These are phyloP conservation scores for Fraxinus floribunda DNA, from an alignment of 305 asterid species.

Conservation along the genomic window DNA sequence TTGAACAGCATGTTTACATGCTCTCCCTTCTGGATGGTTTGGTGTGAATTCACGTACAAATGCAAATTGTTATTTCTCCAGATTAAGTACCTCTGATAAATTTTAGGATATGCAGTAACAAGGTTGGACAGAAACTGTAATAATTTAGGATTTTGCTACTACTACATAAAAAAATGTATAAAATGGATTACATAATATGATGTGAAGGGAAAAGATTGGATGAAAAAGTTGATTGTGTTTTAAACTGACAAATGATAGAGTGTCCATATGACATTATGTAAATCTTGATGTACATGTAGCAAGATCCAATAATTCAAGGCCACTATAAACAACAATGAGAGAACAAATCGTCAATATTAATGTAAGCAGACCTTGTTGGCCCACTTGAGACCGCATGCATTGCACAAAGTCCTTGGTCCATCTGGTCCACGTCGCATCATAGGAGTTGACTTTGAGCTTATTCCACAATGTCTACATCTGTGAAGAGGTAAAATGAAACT, in stretches of 20 bases:
- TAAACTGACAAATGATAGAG: too few relatives aligned
- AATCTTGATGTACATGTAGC: too few relatives aligned
- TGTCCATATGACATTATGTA: too few relatives aligned
- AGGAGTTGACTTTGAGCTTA: slow-evolving; percentile 81
- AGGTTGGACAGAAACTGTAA: background rate
- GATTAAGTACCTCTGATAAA: background rate
- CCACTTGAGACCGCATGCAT: slow-evolving; percentile 97
- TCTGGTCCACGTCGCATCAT: slow-evolving; percentile 99
- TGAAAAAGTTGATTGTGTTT: too few relatives aligned
- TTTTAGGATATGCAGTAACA: background rate
- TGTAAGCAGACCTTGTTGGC: slow-evolving; percentile 74
- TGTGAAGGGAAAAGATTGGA: too few relatives aligned
- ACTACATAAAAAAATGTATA: too few relatives aligned
- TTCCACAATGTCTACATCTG: slow-evolving; percentile 87
- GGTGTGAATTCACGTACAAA: background rate
- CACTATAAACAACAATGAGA: background rate
- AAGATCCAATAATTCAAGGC: background rate
- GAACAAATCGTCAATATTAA: background rate
- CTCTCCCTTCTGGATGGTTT: background rate
- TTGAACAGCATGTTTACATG: background rate
- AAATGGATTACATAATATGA: too few relatives aligned
- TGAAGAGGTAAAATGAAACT: slow-evolving; percentile 15
- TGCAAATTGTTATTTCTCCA: background rate
- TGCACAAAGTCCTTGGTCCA: slow-evolving; percentile 90
- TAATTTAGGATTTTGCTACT: background rate